Evolutionary conservation across 257 asterid species (phyloP).

Genomic region (Lycium ferocissimum): DNA sequence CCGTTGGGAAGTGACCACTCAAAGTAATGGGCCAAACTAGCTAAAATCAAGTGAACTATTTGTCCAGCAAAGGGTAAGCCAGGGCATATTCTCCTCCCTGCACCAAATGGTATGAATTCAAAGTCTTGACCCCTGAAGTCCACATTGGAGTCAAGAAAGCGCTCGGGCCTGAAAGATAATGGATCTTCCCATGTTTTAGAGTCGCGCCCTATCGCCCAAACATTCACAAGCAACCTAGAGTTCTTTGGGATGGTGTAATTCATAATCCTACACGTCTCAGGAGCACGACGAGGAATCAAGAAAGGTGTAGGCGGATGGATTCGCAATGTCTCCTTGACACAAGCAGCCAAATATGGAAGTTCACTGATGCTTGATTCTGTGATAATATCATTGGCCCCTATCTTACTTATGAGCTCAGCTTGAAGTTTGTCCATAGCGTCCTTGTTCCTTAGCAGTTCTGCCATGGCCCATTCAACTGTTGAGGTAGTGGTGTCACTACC

Average conservation of each 20-base stretch:
- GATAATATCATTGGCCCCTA: conserved; percentile 9
- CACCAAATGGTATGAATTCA: conserved; percentile 55
- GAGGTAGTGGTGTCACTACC: conserved; percentile 55
- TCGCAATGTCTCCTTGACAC: conserved; percentile 51
- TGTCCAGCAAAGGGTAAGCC: conserved; percentile 51
- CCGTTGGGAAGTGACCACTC: conserved; percentile 43
- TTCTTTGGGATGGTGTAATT: conserved; percentile 44
- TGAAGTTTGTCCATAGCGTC: conserved; percentile 30
- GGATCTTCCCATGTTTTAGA: conserved; percentile 51
- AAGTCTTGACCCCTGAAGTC: conserved; percentile 58
- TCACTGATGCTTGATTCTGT: conserved; percentile 29
- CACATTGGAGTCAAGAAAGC: conserved; percentile 38
- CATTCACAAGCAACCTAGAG: conserved; percentile 41
- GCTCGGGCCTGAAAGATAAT: conserved; percentile 41
- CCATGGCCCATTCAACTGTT: conserved; percentile 46
- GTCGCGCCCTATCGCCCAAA: conserved; percentile 54
- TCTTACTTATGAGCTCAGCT: conserved; percentile 37
- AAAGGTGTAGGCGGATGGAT: conserved; percentile 60
- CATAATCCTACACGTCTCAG: conserved; percentile 45
- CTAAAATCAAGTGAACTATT: conserved; percentile 40
- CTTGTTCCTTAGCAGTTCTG: conserved; percentile 42
- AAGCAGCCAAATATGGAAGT: conserved; percentile 46
- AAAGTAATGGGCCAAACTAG: conserved; percentile 36
- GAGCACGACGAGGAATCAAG: conserved; percentile 47
- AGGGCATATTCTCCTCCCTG: conserved; percentile 61